These are phyloP conservation scores for Cetraspora pellucida DNA, from an alignment of 192 early-diverging fungal species.

Conservation along the genomic window DNA sequence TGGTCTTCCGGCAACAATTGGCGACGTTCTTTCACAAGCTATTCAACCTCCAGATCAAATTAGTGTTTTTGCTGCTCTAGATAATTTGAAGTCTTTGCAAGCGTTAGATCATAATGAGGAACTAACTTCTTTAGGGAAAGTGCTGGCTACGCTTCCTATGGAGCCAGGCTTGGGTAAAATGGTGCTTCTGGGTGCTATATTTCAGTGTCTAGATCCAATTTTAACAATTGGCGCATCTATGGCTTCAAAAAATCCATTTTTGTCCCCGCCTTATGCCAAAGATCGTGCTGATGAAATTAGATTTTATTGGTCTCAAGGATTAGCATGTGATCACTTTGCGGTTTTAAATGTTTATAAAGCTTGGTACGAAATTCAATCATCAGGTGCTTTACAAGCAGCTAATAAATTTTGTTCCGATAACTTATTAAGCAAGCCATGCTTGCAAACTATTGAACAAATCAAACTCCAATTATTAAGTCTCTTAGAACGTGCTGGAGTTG, in stretches of 20 bases:
- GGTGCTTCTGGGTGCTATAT: constrained; percentile 60
- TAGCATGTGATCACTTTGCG: constrained; percentile 50
- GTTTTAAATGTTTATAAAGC: constrained; percentile 52
- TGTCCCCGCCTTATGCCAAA: constrained; percentile 41
- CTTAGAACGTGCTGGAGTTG: constrained; percentile 47
- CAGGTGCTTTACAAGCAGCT: constrained; percentile 29
- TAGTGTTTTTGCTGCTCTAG: constrained; percentile 44
- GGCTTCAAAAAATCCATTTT: constrained; percentile 49
- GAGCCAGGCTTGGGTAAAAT: constrained; percentile 75
- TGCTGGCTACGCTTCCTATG: constrained; percentile 61
- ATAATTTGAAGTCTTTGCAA: constrained; percentile 43
- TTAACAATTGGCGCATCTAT: constrained; percentile 62
- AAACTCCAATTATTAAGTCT: constrained; percentile 48
- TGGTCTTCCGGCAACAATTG: constrained; percentile 42
- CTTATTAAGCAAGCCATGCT: constrained; percentile 43
- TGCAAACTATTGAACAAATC: constrained; percentile 48
- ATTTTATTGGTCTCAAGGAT: constrained; percentile 46
- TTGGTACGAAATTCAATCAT: constrained; percentile 43
- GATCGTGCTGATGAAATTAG: constrained; percentile 47
- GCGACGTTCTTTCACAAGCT: constrained; percentile 44
- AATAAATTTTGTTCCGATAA: constrained; percentile 50
- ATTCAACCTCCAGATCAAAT: constrained; percentile 49
- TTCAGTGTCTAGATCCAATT: constrained; percentile 69
- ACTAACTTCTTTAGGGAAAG: constrained; percentile 65
- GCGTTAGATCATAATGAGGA: constrained; percentile 51